Conservation (phyloP, 2,329 filamentous ascomycete species). For the Aureobasidium sp. region DNA sequence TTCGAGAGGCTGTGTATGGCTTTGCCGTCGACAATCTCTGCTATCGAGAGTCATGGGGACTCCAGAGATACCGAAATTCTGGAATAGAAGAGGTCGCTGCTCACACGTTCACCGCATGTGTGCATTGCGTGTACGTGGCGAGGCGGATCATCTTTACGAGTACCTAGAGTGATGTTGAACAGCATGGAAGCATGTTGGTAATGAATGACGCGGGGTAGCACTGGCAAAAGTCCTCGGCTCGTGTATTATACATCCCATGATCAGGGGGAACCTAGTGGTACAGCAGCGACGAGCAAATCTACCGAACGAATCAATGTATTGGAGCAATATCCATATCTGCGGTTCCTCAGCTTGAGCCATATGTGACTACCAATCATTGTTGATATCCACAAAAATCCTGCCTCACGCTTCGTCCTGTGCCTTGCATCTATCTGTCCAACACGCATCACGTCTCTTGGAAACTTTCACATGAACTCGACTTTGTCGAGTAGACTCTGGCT, state of each 20-base stretch:
- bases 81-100: background rate
- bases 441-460: background rate
- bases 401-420: background rate
- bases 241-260: background rate
- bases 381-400: background rate
- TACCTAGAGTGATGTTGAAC: background rate
- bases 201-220: background rate
- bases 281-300: background rate
- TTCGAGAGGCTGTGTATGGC: background rate
- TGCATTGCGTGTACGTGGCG: background rate
- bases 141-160: background rate
- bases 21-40: background rate
- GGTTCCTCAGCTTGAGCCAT: too few species aligned
- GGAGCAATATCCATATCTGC: background rate
- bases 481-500: slow-evolving; percentile 40
- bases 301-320: background rate
- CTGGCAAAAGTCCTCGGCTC: background rate
- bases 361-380: background rate
- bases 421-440: background rate
- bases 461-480: slow-evolving; percentile 22
- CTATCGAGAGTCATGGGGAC: background rate
- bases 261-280: background rate
- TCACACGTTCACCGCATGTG: background rate
- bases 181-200: background rate
- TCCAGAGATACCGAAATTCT: background rate